Percentiles rank a stretch among this genome's conserved stretches.
phyloP scores from a whole-genome alignment of 306 rosid genomes.

The Prunus mume region DNA sequence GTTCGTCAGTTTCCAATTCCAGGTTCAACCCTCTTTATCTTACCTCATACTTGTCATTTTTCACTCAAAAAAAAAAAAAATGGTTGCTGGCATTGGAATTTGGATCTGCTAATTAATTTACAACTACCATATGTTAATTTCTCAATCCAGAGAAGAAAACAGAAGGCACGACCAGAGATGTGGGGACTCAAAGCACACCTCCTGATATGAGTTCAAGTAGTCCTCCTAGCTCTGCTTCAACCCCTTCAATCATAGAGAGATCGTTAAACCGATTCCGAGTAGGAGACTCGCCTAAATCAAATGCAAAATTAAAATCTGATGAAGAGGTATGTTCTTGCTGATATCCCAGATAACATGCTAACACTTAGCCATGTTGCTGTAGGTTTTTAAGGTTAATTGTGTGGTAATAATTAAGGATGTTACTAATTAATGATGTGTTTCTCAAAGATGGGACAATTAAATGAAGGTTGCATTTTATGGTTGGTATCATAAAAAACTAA shows the following conservation, averaged over 20 bases:
- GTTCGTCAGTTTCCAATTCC: conserved; percentile 50
- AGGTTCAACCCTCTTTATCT: conserved; percentile 42
- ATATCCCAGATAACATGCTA: not conserved
- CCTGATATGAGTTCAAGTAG: conserved; percentile 54
- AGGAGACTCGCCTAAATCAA: conserved; percentile 51
- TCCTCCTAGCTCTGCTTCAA: conserved; percentile 55
- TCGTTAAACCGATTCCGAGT: conserved; percentile 36
- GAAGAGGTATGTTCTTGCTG: conserved; percentile 44
- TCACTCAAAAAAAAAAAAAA: not conserved
- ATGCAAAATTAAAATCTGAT: conserved; percentile 37
- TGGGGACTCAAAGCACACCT: conserved; percentile 81
- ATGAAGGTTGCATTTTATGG: conserved; percentile 9
- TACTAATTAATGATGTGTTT: conserved; percentile 20
- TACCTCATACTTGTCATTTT: not conserved
- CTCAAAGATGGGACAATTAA: conserved; percentile 34
- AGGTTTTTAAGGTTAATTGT: not conserved
- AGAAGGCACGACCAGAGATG: conserved; percentile 67
- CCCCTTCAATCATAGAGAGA: conserved; percentile 60
- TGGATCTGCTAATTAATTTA: not conserved
- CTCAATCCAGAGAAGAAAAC: conserved; percentile 44
- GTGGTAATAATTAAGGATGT: not conserved
- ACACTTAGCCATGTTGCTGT: not conserved
- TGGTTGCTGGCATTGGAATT: no score
- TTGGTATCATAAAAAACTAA: conserved; percentile 24
- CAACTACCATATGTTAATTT: not conserved